Evolutionary conservation across 441 rosid genomes (phyloP), one percentile per base, ranked within the genome.

Genomic region (Arabidopsis hybrid): DNA sequence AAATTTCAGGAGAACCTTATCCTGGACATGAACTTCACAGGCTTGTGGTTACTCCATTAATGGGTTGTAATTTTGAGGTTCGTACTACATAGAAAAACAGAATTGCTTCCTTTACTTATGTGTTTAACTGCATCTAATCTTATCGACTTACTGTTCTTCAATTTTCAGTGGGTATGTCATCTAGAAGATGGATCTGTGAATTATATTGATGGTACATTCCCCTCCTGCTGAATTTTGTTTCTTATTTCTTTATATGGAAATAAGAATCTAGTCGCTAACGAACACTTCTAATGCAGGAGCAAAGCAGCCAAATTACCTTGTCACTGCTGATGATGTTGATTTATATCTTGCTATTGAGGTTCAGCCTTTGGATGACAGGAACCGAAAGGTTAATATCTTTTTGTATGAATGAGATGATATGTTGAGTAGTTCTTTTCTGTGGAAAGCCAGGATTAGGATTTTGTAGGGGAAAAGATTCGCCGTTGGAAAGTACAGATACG

Each of bases 41-140:
- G 99, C 98, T 40, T 81, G 82, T 70, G 99, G 99, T 80, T 86
- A 78, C 70, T 96, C 99, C 63, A 90, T 88, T 73, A 88, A 96
- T 81, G 99, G 99, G 95, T 80, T 96, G 99, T 87, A 96, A 96
- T 80, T 96, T 96, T 75, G 98, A 96, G 99, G 99, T 96, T 78
- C 71, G 63, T 61, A 74, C 69, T 64, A 17, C 36, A 56, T n/a
- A 35, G 7, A 58, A 16, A 21, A 64, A 42, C 2, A 10, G 47
- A n/a, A 61, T 13, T 2, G 12, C 38, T 58, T 17, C 73, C 39
- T 17, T 21, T 59, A 11, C 49, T 29, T 55, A 71, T 50, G 29
- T 21, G 11, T 71, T 62, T 57, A 55, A 67, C 12, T 46, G 50
- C 56, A 56, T 51, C 31, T 61, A 43, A 70, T 58, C 18, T 21